Base-by-base conservation (phyloP, 2,329 filamentous ascomycete genomes). In the Nemania sp. region DNA sequence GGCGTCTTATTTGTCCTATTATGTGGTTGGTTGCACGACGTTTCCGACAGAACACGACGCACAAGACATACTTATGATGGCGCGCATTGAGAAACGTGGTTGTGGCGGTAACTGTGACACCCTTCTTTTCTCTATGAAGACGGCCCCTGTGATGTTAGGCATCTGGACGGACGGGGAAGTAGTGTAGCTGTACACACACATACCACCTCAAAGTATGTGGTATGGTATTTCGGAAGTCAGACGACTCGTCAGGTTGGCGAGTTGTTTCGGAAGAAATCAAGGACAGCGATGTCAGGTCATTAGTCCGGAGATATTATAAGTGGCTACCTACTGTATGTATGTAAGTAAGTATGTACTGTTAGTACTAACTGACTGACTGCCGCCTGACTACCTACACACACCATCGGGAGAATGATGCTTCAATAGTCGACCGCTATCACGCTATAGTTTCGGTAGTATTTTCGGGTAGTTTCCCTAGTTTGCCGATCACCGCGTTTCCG, bases 51-150 rank as follows among this genome's bases (percentile, higher is more conserved):
- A 49, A 22, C 61, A 54, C 55, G 51, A 57, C 41, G 4, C 52
- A 45, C 61, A 55, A 59, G 55, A 67, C 65, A 67, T 35, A 35
- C 24, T 20, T 29, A 47, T 35, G 58, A 66, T 65, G 53, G 47
- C 49, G 63, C 29, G 59, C 53, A 29, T 32, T 47, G 60, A 54
- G 64, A 62, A 69, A 69, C 67, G 67, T 69, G 67, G 67, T 66
- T 51, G 59, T 54, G 47, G 53, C 41, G 60, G 35, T 35, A 35
- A 43, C 47, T 52, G 63, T 41, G 43, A 52, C 27, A 41, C 53
- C 47, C 27, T 29, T 58, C 53, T 38, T 22, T 29, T 54, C 52
- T 47, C 57, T 62, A 52, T 15, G 7, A 56, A 35, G 35, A 26
- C 20, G 29, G 15, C 10, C 51, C 26, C 41, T 24, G 47, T 22